Evolutionary conservation across 495 filamentous ascomycete species (phyloP).

Genomic region (Hyphodiscus hymeniophilus): DNA sequence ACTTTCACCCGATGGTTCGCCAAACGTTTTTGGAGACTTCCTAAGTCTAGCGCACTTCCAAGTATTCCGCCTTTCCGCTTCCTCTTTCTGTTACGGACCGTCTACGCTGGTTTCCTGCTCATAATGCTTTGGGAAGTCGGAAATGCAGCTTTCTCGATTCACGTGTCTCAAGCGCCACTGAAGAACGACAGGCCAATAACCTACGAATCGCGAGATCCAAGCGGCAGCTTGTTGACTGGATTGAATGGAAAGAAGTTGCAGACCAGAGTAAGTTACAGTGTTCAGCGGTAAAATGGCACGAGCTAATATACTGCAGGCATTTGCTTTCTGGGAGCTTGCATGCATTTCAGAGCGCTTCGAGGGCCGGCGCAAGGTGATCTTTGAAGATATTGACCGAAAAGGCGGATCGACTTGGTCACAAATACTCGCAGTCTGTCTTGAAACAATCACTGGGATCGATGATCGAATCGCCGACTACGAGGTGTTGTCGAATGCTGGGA

Average conservation of each 20-base stretch:
- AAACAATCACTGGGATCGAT: slow-evolving; percentile 56
- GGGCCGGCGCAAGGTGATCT: slow-evolving; percentile 71
- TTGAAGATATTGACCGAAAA: slow-evolving; percentile 79
- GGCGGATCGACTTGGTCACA: slow-evolving; percentile 76
- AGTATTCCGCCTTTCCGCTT: slow-evolving; percentile 48
- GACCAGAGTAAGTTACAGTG: slow-evolving; percentile 38
- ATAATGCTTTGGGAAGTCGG: slow-evolving; percentile 63
- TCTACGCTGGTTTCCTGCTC: slow-evolving; percentile 57
- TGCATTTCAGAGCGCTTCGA: slow-evolving; percentile 67
- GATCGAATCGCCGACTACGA: slow-evolving; percentile 20
- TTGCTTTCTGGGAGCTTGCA: slow-evolving; percentile 87
- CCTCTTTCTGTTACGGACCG: slow-evolving; percentile 49
- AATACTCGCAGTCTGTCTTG: slow-evolving; percentile 56
- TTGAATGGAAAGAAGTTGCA: slow-evolving; percentile 64
- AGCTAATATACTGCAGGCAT: slow-evolving; percentile 41
- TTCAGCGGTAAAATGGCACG: slow-evolving; percentile 8
- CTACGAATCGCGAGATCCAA: slow-evolving; percentile 77
- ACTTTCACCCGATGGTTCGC: slow-evolving; percentile 57
- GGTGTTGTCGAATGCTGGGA: slow-evolving; percentile 1
- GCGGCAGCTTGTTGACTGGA: slow-evolving; percentile 79
- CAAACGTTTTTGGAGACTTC: slow-evolving; percentile 64
- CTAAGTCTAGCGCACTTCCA: slow-evolving; percentile 55
- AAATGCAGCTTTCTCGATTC: slow-evolving; percentile 68
- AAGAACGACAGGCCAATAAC: slow-evolving; percentile 81
- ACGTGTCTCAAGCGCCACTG: slow-evolving; percentile 70